Evolutionary conservation across 2,329 filamentous ascomycete genomes (phyloP).

Genomic region (Exophiala viscosa): DNA sequence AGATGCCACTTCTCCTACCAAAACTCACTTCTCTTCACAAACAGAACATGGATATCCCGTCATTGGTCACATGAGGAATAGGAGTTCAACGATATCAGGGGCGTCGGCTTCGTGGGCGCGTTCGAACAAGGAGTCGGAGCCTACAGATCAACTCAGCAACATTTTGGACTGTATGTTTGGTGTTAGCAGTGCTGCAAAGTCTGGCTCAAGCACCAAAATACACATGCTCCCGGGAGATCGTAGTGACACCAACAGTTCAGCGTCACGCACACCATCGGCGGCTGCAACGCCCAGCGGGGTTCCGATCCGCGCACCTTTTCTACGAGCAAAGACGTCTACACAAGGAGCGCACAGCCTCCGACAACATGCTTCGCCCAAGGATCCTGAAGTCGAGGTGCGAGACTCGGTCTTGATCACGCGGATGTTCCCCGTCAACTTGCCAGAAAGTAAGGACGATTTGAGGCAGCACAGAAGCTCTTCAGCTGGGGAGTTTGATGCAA

Average conservation of each 20-base stretch:
- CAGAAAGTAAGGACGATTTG: constrained; percentile 40
- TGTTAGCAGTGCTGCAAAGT: constrained; percentile 55
- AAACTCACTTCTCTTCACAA: constrained; percentile 16
- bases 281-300: constrained; percentile 20
- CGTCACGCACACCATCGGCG: constrained; percentile 8
- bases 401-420: constrained; percentile 56
- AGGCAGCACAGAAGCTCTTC: constrained; percentile 19
- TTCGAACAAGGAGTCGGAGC: constrained; percentile 29
- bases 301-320: constrained; percentile 16
- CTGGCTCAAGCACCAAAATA: constrained; percentile 59
- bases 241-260: constrained; percentile 7
- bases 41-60: constrained; percentile 35
- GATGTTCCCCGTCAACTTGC: constrained; percentile 56
- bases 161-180: constrained; percentile 60
- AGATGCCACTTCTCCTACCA: constrained; percentile 5
- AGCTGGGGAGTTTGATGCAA: constrained; percentile 3
- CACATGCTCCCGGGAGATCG: constrained; percentile 47
- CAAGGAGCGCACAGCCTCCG: constrained; percentile 2
- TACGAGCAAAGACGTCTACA: constrained; percentile 24
- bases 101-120: constrained; percentile 36
- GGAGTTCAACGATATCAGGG: constrained; percentile 45
- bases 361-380: constrained; percentile 32
- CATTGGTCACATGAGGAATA: constrained; percentile 41
- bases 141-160: constrained; percentile 50
- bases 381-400: constrained; percentile 36